Conservation (phyloP, 2,329 filamentous ascomycete genomes). For the Paracoccidioides lutzii region DNA sequence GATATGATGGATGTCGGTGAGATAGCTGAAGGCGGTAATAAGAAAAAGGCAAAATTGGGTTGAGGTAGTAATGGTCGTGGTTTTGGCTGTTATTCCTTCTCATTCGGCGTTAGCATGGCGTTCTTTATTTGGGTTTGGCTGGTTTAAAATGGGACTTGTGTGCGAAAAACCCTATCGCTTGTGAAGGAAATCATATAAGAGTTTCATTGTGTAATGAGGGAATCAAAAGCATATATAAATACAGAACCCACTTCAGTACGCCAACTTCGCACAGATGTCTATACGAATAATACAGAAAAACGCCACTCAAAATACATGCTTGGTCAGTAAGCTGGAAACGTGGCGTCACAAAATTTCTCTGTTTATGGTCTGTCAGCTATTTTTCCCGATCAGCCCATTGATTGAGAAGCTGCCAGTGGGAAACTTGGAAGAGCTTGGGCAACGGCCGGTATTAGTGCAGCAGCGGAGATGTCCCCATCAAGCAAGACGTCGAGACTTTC, state of each 20-base stretch:
- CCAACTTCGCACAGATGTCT: neutral
- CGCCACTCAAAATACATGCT: neutral
- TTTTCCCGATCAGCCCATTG: neutral
- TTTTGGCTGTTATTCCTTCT: neutral
- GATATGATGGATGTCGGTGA: constrained; percentile 37
- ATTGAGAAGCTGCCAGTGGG: neutral
- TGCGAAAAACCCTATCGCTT: neutral
- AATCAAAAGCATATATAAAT: neutral
- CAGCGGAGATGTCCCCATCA: neutral
- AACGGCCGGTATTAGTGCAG: neutral
- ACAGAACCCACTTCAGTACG: neutral
- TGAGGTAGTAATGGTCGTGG: neutral
- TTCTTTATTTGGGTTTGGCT: constrained; percentile 3
- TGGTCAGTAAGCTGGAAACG: neutral
- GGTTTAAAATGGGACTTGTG: neutral
- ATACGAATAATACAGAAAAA: neutral
- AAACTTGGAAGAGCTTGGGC: neutral
- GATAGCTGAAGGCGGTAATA: constrained; percentile 23
- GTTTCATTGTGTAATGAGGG: neutral
- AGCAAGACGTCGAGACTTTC: neutral
- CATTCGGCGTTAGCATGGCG: constrained; percentile 7
- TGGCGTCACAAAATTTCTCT: neutral
- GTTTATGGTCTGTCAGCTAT: neutral
- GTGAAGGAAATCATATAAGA: neutral
- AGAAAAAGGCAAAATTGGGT: constrained; percentile 17